Conservation (phyloP, 2,329 filamentous ascomycete genomes). For the Pleoardoris graminearum region DNA sequence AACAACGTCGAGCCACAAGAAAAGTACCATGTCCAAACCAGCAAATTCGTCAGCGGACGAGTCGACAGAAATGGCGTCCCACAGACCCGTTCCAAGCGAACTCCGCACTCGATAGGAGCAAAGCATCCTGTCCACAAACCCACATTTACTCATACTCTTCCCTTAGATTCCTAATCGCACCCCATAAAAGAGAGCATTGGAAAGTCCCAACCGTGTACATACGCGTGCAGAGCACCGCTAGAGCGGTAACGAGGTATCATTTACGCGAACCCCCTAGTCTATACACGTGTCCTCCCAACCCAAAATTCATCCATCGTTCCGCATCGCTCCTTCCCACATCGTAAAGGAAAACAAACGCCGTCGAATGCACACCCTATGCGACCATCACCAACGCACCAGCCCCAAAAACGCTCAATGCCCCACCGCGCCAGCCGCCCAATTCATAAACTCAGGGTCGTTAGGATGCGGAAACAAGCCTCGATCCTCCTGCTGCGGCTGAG, state of each 20-base stretch:
- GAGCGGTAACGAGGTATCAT: constrained; percentile 9
- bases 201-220: no score
- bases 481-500: constrained; percentile 45
- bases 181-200: no score
- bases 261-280: background rate
- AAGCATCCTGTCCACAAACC: no score
- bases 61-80: no score
- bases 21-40: no score
- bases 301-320: constrained; percentile 1
- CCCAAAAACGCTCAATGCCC: constrained; percentile 53
- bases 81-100: no score
- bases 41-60: no score
- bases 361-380: background rate
- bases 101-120: no score
- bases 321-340: background rate
- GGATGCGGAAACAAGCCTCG: constrained; percentile 67
- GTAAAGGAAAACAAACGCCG: background rate
- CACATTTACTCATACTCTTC: no score
- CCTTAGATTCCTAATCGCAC: no score
- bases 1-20: no score
- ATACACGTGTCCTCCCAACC: background rate
- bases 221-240: no score
- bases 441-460: constrained; percentile 67
- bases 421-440: constrained; percentile 70
- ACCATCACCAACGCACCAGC: background rate